These are phyloP conservation scores for Polytolypa hystricis DNA, from an alignment of 2,329 filamentous ascomycete genomes.

Conservation along the genomic window DNA sequence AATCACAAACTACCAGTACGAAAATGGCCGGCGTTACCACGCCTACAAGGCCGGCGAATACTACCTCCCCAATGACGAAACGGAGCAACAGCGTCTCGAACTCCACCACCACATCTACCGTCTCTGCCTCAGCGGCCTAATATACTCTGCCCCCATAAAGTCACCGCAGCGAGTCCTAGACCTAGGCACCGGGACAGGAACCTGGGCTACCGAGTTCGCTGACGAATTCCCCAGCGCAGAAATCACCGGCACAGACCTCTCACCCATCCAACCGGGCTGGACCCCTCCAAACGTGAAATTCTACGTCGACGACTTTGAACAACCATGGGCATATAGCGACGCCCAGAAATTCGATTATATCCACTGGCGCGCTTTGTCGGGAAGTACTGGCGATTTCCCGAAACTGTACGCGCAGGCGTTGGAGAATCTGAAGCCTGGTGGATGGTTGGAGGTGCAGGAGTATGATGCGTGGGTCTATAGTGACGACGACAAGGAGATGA, in stretches of 20 bases:
- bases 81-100: conserved; percentile 24
- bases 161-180: conserved; percentile 25
- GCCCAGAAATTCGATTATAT: conserved; percentile 21
- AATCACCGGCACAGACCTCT: conserved; percentile 27
- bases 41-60: conserved; percentile 18
- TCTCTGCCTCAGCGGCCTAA: conserved; percentile 16
- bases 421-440: conserved; percentile 19
- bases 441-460: conserved; percentile 21
- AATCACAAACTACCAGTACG: conserved; percentile 25
- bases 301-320: conserved; percentile 22
- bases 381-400: conserved; percentile 16
- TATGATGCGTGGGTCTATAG: conserved; percentile 15
- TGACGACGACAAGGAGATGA: conserved; percentile 13
- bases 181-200: conserved; percentile 30
- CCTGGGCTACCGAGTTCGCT: conserved; percentile 34
- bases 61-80: conserved; percentile 23
- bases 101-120: conserved; percentile 18
- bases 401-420: conserved; percentile 15
- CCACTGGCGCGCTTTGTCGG: conserved; percentile 18
- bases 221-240: conserved; percentile 26
- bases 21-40: conserved; percentile 30
- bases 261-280: conserved; percentile 25
- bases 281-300: conserved; percentile 23
- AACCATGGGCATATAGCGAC: conserved; percentile 17
- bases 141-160: conserved; percentile 16